Percentiles rank a stretch among this genome's conserved stretches.
These are phyloP conservation scores for Aquilaria yunnanensis DNA, from an alignment of 345 rosid genomes.

Conservation along the genomic window DNA sequence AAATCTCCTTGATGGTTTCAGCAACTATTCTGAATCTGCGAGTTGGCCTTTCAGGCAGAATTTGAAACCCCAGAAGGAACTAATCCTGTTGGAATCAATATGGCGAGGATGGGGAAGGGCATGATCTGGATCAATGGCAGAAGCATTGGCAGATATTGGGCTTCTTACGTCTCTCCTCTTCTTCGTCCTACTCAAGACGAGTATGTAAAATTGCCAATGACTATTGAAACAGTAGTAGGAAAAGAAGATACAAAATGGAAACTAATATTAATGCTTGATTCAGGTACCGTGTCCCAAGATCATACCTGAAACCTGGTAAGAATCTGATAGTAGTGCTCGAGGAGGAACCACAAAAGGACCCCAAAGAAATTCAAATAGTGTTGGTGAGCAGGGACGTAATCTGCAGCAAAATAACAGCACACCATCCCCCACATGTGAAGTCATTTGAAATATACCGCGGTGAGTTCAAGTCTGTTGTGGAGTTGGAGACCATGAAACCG, in stretches of 20 bases:
- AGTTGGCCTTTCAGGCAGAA: constrained; percentile 32
- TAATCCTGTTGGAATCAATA: constrained; percentile 45
- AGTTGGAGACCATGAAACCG: constrained; percentile 24
- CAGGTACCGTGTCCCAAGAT: constrained; percentile 77
- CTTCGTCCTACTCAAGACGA: constrained; percentile 61
- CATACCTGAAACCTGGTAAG: constrained; percentile 49
- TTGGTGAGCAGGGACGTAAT: constrained; percentile 59
- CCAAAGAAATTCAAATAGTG: constrained; percentile 42
- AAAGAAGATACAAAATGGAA: neutral
- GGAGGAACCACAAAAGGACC: constrained; percentile 50
- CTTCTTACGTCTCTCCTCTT: constrained; percentile 62
- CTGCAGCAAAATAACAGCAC: constrained; percentile 48
- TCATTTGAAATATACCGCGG: constrained; percentile 42
- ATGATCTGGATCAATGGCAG: constrained; percentile 85
- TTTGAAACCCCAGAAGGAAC: constrained; percentile 69
- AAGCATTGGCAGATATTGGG: constrained; percentile 83
- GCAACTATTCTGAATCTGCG: neutral
- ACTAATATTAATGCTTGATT: neutral
- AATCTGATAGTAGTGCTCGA: constrained; percentile 63
- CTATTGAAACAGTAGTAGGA: too few relatives aligned
- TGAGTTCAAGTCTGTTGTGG: constrained; percentile 23
- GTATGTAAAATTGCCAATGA: constrained; percentile 12
- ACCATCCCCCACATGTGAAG: constrained; percentile 45
- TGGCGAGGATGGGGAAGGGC: constrained; percentile 72
- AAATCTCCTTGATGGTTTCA: neutral